A percentile compares a stretch with the other conserved stretches of the same genome.
phyloP scores from a whole-genome alignment of 192 early-diverging fungal species.

The Haplosporangium gracile region DNA sequence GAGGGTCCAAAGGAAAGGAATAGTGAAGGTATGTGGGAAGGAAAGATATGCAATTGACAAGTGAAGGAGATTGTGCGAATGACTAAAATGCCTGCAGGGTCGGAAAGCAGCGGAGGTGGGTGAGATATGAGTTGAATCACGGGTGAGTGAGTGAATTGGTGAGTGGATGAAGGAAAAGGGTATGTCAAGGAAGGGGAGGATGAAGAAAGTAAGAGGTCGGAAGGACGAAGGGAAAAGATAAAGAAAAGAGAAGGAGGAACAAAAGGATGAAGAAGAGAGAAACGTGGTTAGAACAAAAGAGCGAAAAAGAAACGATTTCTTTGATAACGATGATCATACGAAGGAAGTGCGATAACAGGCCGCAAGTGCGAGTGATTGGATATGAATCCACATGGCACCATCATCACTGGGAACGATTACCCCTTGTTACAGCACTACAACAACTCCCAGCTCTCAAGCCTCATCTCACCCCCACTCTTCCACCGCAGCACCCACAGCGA shows the following conservation, averaged over 20 bases:
- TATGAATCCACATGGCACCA: neutral
- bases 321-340: slow-evolving; percentile 3
- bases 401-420: neutral
- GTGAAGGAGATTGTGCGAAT: neutral
- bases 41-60: neutral
- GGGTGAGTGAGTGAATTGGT: neutral
- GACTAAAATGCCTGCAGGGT: neutral
- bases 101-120: neutral
- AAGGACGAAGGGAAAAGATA: neutral
- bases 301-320: neutral
- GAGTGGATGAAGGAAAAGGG: neutral
- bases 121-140: neutral
- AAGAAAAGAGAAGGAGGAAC: neutral
- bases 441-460: neutral
- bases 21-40: neutral
- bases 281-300: neutral
- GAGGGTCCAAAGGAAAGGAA: neutral
- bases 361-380: neutral
- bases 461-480: neutral
- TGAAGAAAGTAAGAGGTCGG: slow-evolving; percentile 5
- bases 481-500: neutral
- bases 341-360: neutral
- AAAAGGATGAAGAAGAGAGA: neutral
- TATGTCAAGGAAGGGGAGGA: neutral
- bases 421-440: neutral